Evolutionary conservation across 441 rosid genomes (phyloP).

Genomic region (Macaranga tanarius): DNA sequence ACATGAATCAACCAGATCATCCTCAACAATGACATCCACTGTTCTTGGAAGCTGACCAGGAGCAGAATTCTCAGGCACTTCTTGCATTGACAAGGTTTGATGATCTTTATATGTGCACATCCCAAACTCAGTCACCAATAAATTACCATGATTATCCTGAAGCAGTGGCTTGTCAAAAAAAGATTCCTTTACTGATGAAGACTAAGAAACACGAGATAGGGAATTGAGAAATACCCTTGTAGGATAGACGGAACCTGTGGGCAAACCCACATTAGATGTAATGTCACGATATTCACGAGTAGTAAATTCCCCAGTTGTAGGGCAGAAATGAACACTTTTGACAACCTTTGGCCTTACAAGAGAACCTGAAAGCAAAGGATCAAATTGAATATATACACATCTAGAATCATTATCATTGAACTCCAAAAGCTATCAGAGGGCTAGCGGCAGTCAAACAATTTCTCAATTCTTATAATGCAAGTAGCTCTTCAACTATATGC

Average conservation of each 20-base stretch:
- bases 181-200: conserved; percentile 10
- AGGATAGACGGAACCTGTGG: conserved; percentile 98
- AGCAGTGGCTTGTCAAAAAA: conserved; percentile 25
- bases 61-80: conserved; percentile 98
- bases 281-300: conserved; percentile 91
- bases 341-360: conserved; percentile 99
- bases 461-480: not conserved
- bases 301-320: conserved; percentile 66
- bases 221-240: conserved; percentile 66
- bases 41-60: conserved; percentile 99
- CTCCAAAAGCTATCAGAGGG: not conserved
- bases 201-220: conserved; percentile 11
- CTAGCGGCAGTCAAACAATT: not conserved
- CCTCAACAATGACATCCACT: conserved; percentile 92
- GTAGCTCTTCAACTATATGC: not conserved
- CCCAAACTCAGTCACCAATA: conserved; percentile 95
- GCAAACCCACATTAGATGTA: conserved; percentile 82
- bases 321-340: conserved; percentile 95
- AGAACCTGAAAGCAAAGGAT: conserved; percentile 58
- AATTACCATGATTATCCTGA: conserved; percentile 87
- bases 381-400: conserved; percentile 10
- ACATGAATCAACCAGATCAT: conserved; percentile 93
- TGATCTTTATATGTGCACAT: conserved; percentile 94
- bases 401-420: conserved; percentile 7
- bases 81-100: conserved; percentile 95